These are phyloP conservation scores for Salvia sclarea DNA, from an alignment of 305 asterid species.

Conservation along the genomic window DNA sequence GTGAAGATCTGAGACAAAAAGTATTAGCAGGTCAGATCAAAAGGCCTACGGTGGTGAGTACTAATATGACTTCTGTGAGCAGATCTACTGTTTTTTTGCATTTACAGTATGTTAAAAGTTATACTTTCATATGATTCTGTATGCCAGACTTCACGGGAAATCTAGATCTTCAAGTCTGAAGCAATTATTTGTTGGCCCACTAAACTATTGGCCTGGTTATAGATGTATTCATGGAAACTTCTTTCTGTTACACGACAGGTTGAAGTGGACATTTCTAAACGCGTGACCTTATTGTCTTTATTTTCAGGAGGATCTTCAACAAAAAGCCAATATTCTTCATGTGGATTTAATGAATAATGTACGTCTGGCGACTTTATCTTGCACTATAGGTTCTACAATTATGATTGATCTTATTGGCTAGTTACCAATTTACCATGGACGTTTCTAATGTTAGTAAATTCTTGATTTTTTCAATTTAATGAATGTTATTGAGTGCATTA, in stretches of 20 bases:
- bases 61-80: conserved; percentile 14
- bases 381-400: conserved; percentile 21
- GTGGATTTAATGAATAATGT: conserved; percentile 52
- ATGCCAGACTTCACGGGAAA: background rate
- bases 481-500: conserved; percentile 4
- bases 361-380: conserved; percentile 28
- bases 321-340: conserved; percentile 50
- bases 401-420: conserved; percentile 14
- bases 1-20: conserved; percentile 48
- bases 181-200: background rate
- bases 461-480: background rate
- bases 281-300: conserved; percentile 11
- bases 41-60: conserved; percentile 65
- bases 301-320: conserved; percentile 52
- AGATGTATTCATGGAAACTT: too few species aligned
- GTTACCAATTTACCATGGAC: conserved; percentile 1
- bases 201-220: too few species aligned
- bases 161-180: conserved; percentile 13
- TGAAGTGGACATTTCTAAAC: conserved; percentile 20
- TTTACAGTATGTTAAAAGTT: conserved; percentile 23
- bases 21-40: conserved; percentile 48
- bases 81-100: background rate
- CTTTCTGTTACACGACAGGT: background rate
- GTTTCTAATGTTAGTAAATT: conserved; percentile 1
- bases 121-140: conserved; percentile 1